These are phyloP conservation scores for Choanephora cucurbitarum DNA, from an alignment of 371 early-diverging fungal species.

Conservation along the genomic window DNA sequence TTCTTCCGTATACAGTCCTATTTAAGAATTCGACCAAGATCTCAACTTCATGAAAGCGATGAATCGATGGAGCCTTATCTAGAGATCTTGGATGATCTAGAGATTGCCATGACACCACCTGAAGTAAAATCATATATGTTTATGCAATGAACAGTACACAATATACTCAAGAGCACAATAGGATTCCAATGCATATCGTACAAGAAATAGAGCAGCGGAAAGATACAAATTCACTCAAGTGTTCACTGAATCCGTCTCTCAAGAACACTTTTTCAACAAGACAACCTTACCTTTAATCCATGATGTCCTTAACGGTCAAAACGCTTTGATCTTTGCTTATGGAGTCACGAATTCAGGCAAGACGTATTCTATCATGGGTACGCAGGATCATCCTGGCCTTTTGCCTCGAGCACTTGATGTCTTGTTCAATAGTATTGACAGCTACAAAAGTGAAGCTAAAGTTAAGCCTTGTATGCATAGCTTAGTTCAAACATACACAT, in stretches of 20 bases:
- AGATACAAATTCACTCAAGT: conserved; percentile 69
- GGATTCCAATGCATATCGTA: conserved; percentile 43
- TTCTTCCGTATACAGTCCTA: conserved; percentile 34
- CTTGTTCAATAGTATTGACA: conserved; percentile 52
- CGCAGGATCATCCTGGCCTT: conserved; percentile 53
- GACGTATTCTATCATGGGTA: conserved; percentile 73
- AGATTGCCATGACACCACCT: conserved; percentile 53
- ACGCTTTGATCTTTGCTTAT: conserved; percentile 71
- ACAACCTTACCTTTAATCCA: conserved; percentile 59
- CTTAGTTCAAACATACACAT: conserved; percentile 33
- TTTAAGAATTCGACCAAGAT: conserved; percentile 44
- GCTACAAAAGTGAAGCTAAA: conserved; percentile 34
- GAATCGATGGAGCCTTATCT: conserved; percentile 34
- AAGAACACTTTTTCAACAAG: conserved; percentile 60
- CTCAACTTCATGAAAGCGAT: conserved; percentile 10
- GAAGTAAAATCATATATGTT: conserved; percentile 29
- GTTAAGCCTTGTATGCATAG: conserved; percentile 51
- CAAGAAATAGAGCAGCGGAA: conserved; percentile 51
- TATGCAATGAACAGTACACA: too few relatives aligned
- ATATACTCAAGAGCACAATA: too few relatives aligned
- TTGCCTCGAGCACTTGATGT: conserved; percentile 65
- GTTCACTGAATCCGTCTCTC: conserved; percentile 50
- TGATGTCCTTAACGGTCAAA: conserved; percentile 58
- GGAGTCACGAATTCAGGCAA: conserved; percentile 87
- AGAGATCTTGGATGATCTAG: conserved; percentile 48